Conservation (phyloP, 139 green algal genomes). For the Picochlorum sp. region DNA sequence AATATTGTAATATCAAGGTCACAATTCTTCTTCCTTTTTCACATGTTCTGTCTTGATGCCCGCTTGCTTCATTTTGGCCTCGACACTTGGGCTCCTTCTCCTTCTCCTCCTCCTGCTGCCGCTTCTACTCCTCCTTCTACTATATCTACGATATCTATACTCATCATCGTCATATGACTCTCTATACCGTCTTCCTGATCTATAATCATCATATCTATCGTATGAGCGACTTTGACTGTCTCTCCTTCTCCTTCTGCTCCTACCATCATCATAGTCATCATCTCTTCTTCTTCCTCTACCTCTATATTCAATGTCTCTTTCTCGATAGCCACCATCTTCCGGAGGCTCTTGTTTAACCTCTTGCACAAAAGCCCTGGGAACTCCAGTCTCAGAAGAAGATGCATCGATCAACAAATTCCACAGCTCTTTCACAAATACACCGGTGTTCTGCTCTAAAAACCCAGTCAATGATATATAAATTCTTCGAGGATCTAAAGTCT, state of each 20-base stretch:
- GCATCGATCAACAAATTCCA: constrained; percentile 73
- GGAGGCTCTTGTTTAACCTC: constrained; percentile 55
- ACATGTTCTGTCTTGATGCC: neutral
- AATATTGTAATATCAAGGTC: neutral
- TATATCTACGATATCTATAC: neutral
- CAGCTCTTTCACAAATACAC: constrained; percentile 87
- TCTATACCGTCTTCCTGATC: neutral
- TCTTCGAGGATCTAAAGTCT: constrained; percentile 56
- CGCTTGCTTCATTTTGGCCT: neutral
- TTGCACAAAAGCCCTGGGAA: constrained; percentile 78
- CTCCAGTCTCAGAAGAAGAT: constrained; percentile 47
- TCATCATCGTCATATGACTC: neutral
- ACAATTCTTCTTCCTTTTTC: neutral
- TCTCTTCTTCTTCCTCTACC: constrained; percentile 5
- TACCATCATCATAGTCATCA: constrained; percentile 6
- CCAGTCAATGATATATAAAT: constrained; percentile 75
- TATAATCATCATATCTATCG: neutral
- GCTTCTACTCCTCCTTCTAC: neutral
- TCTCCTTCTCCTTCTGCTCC: neutral
- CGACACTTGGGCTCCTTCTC: neutral
- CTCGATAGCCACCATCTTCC: neutral
- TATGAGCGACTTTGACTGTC: no score
- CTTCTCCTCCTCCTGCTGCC: constrained; percentile 12
- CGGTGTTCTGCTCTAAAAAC: constrained; percentile 89
- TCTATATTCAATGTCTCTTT: neutral